Evolutionary conservation across 257 asterid species (phyloP), one percentile per base, ranked within the genome.

Genomic region (Primulina tabacum): DNA sequence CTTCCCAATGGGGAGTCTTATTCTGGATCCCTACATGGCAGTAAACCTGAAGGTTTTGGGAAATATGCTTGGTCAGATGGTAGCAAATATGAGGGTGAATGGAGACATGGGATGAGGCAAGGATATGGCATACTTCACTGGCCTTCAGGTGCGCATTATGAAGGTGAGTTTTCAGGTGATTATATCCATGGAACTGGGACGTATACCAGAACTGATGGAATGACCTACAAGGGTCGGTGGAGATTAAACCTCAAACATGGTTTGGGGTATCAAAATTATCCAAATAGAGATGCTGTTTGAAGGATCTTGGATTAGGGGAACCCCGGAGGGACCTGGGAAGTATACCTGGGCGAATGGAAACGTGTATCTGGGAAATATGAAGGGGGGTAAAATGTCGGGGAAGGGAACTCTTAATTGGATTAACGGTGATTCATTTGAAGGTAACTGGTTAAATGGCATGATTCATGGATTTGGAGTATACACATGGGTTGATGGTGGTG

Each of bases 281-380:
- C 99, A 0, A 88, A 86, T 38, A 88, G 95, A 33, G 95, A 94
- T 62, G 67, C n/a, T 78, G 16, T 80, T 90, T 73, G 99, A 94
- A 80, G 99, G 99, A 56, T 84, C 99, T 1, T 94, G 99, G 99
- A 89, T 91, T 60, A 96, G 87, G 77, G 99, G 99, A 5, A 73
- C 60, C 28, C 97, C 96, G 0, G 99, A 94, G 78, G 99, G 99
- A 20, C 95, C 94, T 9, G 97, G 97, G 58, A 94, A 91, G 88
- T 91, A 94, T 82, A 81, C 79, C 1, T 94, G 99, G 99, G 80
- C 83, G 43, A 87, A 84, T 9, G 93, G 97, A 58, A 91, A 94
- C 68, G 87, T 91, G 59, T 94, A 94, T 80, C 34, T 88, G 78
- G 99, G 99, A 55, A 82, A 91, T 67, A 83, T 91, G 88, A 94